A percentile compares a stretch with the other conserved stretches of the same genome.
These are phyloP conservation scores for Linum usitatissimum DNA, from an alignment of 345 rosid species.

Conservation along the genomic window DNA sequence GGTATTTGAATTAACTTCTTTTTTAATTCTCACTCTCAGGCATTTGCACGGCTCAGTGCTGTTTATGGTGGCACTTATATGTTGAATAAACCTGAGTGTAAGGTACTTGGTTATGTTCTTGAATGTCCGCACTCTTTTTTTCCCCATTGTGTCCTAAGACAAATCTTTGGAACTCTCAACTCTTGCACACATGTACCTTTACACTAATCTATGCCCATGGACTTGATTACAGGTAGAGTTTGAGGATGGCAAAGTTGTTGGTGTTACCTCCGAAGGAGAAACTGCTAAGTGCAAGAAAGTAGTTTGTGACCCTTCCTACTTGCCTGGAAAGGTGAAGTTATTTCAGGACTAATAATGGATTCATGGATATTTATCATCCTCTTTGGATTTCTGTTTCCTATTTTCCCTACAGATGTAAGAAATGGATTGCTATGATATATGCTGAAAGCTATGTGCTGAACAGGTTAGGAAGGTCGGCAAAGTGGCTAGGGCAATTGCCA, in stretches of 20 bases:
- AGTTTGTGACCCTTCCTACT: slow-evolving; percentile 95
- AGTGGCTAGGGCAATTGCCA: slow-evolving; percentile 88
- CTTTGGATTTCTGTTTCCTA: not conserved
- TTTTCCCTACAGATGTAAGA: slow-evolving; percentile 2
- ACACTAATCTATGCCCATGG: slow-evolving; percentile 2
- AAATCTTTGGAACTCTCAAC: no score
- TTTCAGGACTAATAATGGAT: not conserved
- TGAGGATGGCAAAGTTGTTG: slow-evolving; percentile 63
- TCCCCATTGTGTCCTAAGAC: no score
- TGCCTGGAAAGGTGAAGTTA: slow-evolving; percentile 59
- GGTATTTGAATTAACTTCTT: not conserved
- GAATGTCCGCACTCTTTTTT: not conserved
- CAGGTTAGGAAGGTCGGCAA: slow-evolving; percentile 80
- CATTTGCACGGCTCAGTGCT: slow-evolving; percentile 96
- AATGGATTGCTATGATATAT: slow-evolving; percentile 5
- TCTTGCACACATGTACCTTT: no score
- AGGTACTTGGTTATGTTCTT: slow-evolving; percentile 28
- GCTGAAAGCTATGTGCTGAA: slow-evolving; percentile 15
- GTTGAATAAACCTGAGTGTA: slow-evolving; percentile 94
- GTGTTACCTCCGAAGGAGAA: slow-evolving; percentile 97
- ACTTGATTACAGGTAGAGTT: slow-evolving; percentile 62
- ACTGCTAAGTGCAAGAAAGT: slow-evolving; percentile 96
- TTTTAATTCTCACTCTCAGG: slow-evolving; percentile 29
- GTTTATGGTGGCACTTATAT: slow-evolving; percentile 97
- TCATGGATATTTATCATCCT: not conserved